These are phyloP conservation scores for Aspergillus cristatus DNA, from an alignment of 495 filamentous ascomycete species.

Conservation along the genomic window DNA sequence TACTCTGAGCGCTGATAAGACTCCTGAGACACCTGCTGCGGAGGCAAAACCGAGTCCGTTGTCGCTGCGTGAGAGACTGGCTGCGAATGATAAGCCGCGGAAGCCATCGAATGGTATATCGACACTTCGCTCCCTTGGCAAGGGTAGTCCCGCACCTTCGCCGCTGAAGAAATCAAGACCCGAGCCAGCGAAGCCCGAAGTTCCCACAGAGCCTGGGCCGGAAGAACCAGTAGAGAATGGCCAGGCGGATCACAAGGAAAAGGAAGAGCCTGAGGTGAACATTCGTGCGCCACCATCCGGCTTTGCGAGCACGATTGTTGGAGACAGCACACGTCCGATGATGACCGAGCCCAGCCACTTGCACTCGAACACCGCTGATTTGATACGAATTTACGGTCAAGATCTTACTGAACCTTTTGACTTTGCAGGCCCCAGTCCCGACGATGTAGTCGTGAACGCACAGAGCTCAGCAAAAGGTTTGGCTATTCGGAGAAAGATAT, in stretches of 20 bases:
- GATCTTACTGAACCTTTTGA: constrained; percentile 46
- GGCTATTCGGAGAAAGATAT: constrained; percentile 39
- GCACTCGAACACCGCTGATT: constrained; percentile 31
- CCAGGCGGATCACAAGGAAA: constrained; percentile 7
- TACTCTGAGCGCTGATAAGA: constrained; percentile 5
- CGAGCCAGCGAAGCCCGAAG: constrained; percentile 8
- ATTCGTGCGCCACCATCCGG: constrained; percentile 47
- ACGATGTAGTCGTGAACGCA: constrained; percentile 80
- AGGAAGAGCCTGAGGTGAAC: constrained; percentile 8
- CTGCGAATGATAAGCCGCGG: constrained; percentile 18
- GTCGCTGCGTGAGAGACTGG: constrained; percentile 31
- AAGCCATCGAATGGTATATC: constrained; percentile 21
- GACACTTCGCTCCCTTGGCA: constrained; percentile 15
- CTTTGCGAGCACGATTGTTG: constrained; percentile 63
- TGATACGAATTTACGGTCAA: constrained; percentile 42
- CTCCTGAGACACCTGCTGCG: constrained; percentile 8
- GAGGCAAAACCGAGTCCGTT: constrained; percentile 16
- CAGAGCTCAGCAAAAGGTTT: constrained; percentile 80
- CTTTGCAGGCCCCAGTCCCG: constrained; percentile 88
- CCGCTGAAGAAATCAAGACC: constrained; percentile 12
- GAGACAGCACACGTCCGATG: constrained; percentile 21
- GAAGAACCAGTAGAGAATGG: not conserved
- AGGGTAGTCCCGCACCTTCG: constrained; percentile 10
- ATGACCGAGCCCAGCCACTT: constrained; percentile 31
- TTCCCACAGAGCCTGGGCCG: constrained; percentile 1